Conservation (phyloP, 768 basidiomycete genomes). For the Suillus subluteus region DNA sequence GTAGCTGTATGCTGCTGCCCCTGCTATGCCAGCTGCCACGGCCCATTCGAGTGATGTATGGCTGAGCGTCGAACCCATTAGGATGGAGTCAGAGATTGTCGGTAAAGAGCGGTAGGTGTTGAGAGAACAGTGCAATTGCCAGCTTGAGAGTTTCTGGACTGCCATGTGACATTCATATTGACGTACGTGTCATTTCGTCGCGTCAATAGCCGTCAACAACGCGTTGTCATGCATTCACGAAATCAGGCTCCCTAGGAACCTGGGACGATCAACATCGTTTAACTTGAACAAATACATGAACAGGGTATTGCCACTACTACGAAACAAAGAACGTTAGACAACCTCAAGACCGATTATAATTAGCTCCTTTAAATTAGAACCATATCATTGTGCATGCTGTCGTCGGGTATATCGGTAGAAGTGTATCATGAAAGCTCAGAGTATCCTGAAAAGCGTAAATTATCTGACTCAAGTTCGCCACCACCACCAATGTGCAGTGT, state of each 20-base stretch:
- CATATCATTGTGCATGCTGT: slow-evolving; percentile 14
- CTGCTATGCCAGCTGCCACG: slow-evolving; percentile 41
- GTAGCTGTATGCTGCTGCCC: slow-evolving; percentile 47
- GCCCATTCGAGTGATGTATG: slow-evolving; percentile 42
- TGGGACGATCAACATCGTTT: neutral
- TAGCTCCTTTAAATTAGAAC: slow-evolving; percentile 15
- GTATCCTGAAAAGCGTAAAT: slow-evolving; percentile 39
- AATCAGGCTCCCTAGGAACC: slow-evolving; percentile 1
- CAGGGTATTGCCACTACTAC: neutral
- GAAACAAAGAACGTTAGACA: neutral
- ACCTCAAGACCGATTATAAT: slow-evolving; percentile 12
- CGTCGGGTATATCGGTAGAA: neutral
- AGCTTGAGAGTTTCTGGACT: neutral
- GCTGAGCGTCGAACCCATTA: slow-evolving; percentile 54
- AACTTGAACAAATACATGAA: neutral
- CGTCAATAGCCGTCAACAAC: slow-evolving; percentile 36
- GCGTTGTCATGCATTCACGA: slow-evolving; percentile 15
- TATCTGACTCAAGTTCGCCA: slow-evolving; percentile 49
- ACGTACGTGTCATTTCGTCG: slow-evolving; percentile 21
- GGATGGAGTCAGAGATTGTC: neutral
- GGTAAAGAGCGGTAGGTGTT: neutral
- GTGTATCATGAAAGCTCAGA: slow-evolving; percentile 22
- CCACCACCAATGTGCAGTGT: slow-evolving; percentile 60
- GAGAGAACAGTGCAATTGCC: slow-evolving; percentile 1
- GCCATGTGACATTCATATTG: slow-evolving; percentile 10